Conservation (phyloP, 495 filamentous ascomycete species). For the Pseudevernia furfuracea region DNA sequence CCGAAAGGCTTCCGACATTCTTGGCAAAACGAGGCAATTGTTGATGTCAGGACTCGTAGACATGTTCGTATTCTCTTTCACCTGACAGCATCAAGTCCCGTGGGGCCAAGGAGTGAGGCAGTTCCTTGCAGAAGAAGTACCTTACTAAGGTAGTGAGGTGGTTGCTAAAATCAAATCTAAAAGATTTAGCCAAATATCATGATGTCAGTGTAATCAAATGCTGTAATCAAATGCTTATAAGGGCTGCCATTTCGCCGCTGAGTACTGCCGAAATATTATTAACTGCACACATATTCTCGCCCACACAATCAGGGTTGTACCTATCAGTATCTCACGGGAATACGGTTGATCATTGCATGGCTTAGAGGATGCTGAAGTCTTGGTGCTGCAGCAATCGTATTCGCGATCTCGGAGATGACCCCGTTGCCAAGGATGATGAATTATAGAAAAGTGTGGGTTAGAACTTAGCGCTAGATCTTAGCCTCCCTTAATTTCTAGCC, state of each 20-base stretch:
- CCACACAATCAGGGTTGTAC: neutral
- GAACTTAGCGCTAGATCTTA: conserved; percentile 3
- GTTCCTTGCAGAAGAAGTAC: neutral
- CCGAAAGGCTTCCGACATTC: no score
- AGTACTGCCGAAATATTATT: no score
- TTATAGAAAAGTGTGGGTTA: neutral
- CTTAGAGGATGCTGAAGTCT: neutral
- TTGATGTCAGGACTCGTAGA: no score
- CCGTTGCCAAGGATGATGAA: conserved; percentile 1
- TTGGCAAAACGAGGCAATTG: neutral
- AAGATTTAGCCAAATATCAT: neutral
- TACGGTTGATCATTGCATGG: no score
- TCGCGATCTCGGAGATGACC: neutral
- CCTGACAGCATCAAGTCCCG: neutral
- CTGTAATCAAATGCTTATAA: neutral
- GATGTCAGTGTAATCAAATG: conserved; percentile 9
- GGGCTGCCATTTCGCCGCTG: neutral
- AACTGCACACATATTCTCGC: neutral
- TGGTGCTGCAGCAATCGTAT: neutral
- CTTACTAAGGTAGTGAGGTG: no score
- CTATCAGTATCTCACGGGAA: neutral
- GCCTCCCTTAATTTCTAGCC: conserved; percentile 4
- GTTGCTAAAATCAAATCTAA: neutral
- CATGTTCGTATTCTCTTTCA: no score
- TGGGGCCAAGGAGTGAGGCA: neutral